Conservation (phyloP, 768 basidiomycete genomes). For the Chalciporus piperatus region DNA sequence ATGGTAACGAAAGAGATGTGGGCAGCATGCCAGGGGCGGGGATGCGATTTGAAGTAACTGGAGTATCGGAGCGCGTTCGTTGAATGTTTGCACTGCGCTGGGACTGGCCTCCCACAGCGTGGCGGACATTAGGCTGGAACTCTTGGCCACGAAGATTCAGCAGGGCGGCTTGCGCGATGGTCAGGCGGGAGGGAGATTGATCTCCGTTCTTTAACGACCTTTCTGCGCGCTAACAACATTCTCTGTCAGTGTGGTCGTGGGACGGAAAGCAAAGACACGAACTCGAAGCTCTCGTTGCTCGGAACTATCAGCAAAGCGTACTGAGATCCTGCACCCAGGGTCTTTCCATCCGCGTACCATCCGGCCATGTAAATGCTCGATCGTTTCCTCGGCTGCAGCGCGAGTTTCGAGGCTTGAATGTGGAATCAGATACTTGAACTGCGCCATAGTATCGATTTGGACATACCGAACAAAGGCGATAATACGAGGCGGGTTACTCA, state of each 20-base stretch:
- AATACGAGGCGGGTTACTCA: slow-evolving; percentile 73
- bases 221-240: slow-evolving; percentile 51
- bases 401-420: slow-evolving; percentile 63
- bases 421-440: neutral
- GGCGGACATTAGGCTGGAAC: slow-evolving; percentile 21
- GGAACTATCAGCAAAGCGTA: slow-evolving; percentile 74
- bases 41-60: neutral
- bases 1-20: slow-evolving; percentile 19
- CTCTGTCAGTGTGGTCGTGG: slow-evolving; percentile 3
- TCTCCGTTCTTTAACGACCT: slow-evolving; percentile 60
- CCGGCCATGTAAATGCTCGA: slow-evolving; percentile 74
- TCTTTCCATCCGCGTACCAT: slow-evolving; percentile 82
- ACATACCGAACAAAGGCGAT: slow-evolving; percentile 79
- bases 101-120: slow-evolving; percentile 6
- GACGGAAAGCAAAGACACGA: slow-evolving; percentile 24
- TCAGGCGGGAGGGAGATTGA: slow-evolving; percentile 58
- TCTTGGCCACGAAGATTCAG: slow-evolving; percentile 75
- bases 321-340: slow-evolving; percentile 70
- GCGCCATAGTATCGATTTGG: neutral
- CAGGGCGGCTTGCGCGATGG: slow-evolving; percentile 75
- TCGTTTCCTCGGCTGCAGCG: slow-evolving; percentile 68
- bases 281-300: slow-evolving; percentile 79
- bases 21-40: slow-evolving; percentile 8
- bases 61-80: slow-evolving; percentile 3
- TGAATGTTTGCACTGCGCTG: slow-evolving; percentile 8